Evolutionary conservation across 176 grass and related monocot species (phyloP).

Genomic region (Eragrostis curvula): DNA sequence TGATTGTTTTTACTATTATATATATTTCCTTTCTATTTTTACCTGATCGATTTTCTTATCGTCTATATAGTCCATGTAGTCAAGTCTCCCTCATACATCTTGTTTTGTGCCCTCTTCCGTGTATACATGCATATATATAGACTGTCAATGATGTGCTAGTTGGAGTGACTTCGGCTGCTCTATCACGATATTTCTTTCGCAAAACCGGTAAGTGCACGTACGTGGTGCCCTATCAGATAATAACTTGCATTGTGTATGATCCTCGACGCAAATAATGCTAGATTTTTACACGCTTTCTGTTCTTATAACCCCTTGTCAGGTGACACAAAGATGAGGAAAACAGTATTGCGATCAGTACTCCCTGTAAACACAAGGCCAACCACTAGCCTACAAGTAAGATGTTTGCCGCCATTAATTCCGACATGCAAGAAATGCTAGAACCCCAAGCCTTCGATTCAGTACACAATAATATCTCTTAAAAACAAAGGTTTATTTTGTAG

Average conservation of each 20-base stretch:
- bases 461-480: background rate
- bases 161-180: too few species aligned
- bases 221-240: too few species aligned
- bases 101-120: background rate
- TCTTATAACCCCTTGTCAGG: constrained; percentile 1
- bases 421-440: too few species aligned
- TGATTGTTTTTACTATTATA: too few species aligned
- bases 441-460: too few species aligned
- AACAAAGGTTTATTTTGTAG: background rate
- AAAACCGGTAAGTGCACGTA: too few species aligned
- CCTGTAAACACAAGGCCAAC: constrained; percentile 55
- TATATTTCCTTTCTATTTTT: too few species aligned
- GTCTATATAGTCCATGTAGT: background rate
- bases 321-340: constrained; percentile 32
- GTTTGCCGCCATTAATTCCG: background rate
- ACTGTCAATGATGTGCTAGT: constrained; percentile 75
- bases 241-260: too few species aligned
- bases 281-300: background rate
- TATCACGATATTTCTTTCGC: too few species aligned
- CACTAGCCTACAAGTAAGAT: constrained; percentile 57
- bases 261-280: too few species aligned
- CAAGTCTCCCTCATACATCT: background rate
- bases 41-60: too few species aligned
- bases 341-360: constrained; percentile 54
- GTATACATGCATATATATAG: constrained; percentile 25